phyloP scores from a whole-genome alignment of 495 filamentous ascomycete genomes.

The Hypoxylon crocopeplum region DNA sequence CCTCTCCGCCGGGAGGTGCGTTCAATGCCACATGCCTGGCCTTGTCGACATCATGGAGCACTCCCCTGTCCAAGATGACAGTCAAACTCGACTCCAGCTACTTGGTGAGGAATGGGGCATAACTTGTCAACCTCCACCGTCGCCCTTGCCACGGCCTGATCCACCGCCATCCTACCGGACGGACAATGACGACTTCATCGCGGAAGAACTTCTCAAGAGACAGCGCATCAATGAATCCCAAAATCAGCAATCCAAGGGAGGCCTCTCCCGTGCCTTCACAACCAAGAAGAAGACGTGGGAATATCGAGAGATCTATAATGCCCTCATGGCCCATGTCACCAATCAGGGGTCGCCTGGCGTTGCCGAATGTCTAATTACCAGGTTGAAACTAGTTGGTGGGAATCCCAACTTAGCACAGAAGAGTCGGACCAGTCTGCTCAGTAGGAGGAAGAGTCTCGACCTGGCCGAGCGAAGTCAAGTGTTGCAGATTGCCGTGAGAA shows the following conservation, averaged over 20 bases:
- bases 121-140: slow-evolving; percentile 26
- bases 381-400: slow-evolving; percentile 49
- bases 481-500: slow-evolving; percentile 53
- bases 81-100: slow-evolving; percentile 44
- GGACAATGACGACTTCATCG: slow-evolving; percentile 48
- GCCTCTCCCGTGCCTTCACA: slow-evolving; percentile 52
- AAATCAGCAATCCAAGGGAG: slow-evolving; percentile 43
- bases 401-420: slow-evolving; percentile 51
- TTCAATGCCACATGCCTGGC: slow-evolving; percentile 18
- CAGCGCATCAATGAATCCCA: slow-evolving; percentile 42
- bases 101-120: slow-evolving; percentile 49
- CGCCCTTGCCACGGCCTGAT: slow-evolving; percentile 34
- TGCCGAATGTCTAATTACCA: slow-evolving; percentile 55
- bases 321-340: slow-evolving; percentile 49
- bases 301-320: slow-evolving; percentile 53
- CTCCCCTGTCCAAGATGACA: slow-evolving; percentile 36
- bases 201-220: slow-evolving; percentile 54
- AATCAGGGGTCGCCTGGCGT: slow-evolving; percentile 52
- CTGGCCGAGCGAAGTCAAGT: slow-evolving; percentile 50
- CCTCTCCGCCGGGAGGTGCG: background rate
- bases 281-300: slow-evolving; percentile 56
- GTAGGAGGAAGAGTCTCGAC: slow-evolving; percentile 53
- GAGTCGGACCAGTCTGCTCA: slow-evolving; percentile 49
- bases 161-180: slow-evolving; percentile 41
- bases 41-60: slow-evolving; percentile 30